These are phyloP conservation scores for Gynandropsis gynandra DNA, from an alignment of 345 rosid genomes.

Conservation along the genomic window DNA sequence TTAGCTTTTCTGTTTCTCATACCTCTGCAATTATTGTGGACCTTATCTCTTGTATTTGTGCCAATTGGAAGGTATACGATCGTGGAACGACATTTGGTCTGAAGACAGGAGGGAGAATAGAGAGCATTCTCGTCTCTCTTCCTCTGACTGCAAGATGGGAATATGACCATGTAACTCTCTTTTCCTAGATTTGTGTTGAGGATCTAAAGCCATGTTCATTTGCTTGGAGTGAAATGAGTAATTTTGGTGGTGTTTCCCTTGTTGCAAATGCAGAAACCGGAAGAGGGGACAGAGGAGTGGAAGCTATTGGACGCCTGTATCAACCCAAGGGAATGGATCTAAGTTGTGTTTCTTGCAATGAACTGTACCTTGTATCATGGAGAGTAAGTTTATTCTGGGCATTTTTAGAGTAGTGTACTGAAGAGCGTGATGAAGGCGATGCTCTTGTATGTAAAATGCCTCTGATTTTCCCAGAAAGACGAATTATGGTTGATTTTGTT, in stretches of 20 bases:
- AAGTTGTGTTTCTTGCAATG: neutral
- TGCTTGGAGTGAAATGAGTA: neutral
- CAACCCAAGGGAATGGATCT: slow-evolving; percentile 93
- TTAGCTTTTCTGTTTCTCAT: slow-evolving; percentile 1
- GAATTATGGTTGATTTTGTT: too few species aligned
- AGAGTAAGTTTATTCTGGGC: too few species aligned
- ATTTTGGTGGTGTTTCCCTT: slow-evolving; percentile 1
- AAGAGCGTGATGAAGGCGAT: too few species aligned
- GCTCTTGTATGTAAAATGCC: too few species aligned
- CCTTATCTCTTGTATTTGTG: slow-evolving; percentile 11
- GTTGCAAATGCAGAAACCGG: slow-evolving; percentile 57
- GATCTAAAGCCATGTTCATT: neutral
- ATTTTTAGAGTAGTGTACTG: too few species aligned
- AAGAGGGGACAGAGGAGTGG: slow-evolving; percentile 98
- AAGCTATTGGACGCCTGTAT: slow-evolving; percentile 92
- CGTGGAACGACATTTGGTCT: slow-evolving; percentile 96
- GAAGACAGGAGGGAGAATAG: slow-evolving; percentile 95
- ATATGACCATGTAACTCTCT: slow-evolving; percentile 75
- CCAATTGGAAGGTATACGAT: slow-evolving; percentile 64
- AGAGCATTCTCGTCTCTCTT: slow-evolving; percentile 95
- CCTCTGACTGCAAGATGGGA: slow-evolving; percentile 96
- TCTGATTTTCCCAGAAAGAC: too few species aligned
- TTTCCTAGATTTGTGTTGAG: neutral
- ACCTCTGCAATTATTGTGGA: neutral
- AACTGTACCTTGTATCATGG: too few species aligned